A percentile compares a stretch with the other conserved stretches of the same genome.
These are phyloP conservation scores for Suhomyces panamericanus DNA, from an alignment of 1,139 yeast genomes.

Conservation along the genomic window DNA sequence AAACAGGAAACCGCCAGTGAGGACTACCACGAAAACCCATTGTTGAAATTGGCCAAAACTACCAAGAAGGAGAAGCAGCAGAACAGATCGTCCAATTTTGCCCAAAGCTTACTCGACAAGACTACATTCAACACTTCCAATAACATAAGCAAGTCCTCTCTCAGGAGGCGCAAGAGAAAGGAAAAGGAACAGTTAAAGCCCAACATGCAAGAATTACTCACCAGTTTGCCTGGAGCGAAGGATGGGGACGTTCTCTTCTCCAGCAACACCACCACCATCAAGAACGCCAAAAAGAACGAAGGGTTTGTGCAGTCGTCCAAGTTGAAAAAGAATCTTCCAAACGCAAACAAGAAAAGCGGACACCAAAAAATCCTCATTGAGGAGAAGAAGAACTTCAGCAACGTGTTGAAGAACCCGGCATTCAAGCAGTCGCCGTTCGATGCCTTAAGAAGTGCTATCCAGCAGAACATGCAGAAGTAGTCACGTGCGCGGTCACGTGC, in stretches of 20 bases:
- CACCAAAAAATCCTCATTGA: constrained; percentile 51
- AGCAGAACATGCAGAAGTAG: constrained; percentile 14
- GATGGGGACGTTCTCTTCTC: constrained; percentile 14
- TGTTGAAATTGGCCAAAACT: constrained; percentile 53
- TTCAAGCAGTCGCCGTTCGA: constrained; percentile 60
- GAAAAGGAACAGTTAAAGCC: constrained; percentile 64
- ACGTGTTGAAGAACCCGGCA: constrained; percentile 50
- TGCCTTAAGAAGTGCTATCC: constrained; percentile 50
- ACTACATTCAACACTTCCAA: constrained; percentile 36
- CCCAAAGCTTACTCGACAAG: constrained; percentile 28
- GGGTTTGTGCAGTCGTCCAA: constrained; percentile 24
- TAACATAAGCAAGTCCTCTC: constrained; percentile 62
- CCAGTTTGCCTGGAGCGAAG: constrained; percentile 47
- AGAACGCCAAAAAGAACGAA: constrained; percentile 9
- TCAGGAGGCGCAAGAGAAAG: constrained; percentile 66
- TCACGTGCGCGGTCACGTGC: neutral
- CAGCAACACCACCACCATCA: constrained; percentile 12
- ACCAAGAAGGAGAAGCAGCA: constrained; percentile 56
- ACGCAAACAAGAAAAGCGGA: constrained; percentile 57
- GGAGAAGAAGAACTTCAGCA: constrained; percentile 57
- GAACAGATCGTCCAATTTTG: constrained; percentile 33
- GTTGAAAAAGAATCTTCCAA: constrained; percentile 54
- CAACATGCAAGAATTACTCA: constrained; percentile 61
- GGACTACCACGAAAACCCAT: constrained; percentile 47
- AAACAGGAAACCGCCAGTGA: constrained; percentile 20